Base-by-base conservation (phyloP, 2,329 filamentous ascomycete species). In the Fusarium azukiicola region DNA sequence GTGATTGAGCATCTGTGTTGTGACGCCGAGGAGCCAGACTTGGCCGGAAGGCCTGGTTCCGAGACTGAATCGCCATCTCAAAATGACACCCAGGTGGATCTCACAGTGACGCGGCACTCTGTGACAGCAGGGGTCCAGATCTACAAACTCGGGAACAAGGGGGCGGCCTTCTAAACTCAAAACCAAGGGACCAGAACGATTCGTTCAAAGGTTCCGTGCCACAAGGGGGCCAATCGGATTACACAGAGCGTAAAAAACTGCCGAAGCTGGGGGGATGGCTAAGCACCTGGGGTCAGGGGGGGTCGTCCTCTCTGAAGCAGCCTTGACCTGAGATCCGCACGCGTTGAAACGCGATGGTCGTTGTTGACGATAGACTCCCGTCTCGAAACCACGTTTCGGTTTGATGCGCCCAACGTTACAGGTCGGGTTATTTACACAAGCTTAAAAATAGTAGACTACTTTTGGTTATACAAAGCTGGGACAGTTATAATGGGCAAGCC, bases 61-160 rank as follows among this genome's bases (percentile, higher is more conserved):
- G 64, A 67, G 64, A 67, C 64, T 67, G 11, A 40, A 40, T 40
- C 21, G 16, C 27, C 12, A 50, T 50, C 64, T 52, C 46, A 52
- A 50, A 50, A 27, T 40, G 50, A 27, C 64, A 16, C 27, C 36
- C 40, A 6, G 44, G 64, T 67, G 64, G 64, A 67, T 67, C 63
- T 47, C 21, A 38, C 17, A 27, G 44, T 67, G 27, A 67, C 64
- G 64, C 46, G 64, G 64, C 64, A 47, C n/a, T 42, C 46, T 67
- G 64, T 14, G 64, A 67, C 64, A 67, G 32, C 47, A 67, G 64
- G 64, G 64, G 64, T 67, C 27, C 11, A 67, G 46, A 67, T 50
- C 46, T 67, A 40, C 64, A 36, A 27, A 19, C 19, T 67, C 36
- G 32, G 27, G 46, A n/a, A 67, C 27, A 49, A 46, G n/a, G 32